Evolutionary conservation across 495 filamentous ascomycete species (phyloP).

Genomic region (Barbatosphaeria neglecta): DNA sequence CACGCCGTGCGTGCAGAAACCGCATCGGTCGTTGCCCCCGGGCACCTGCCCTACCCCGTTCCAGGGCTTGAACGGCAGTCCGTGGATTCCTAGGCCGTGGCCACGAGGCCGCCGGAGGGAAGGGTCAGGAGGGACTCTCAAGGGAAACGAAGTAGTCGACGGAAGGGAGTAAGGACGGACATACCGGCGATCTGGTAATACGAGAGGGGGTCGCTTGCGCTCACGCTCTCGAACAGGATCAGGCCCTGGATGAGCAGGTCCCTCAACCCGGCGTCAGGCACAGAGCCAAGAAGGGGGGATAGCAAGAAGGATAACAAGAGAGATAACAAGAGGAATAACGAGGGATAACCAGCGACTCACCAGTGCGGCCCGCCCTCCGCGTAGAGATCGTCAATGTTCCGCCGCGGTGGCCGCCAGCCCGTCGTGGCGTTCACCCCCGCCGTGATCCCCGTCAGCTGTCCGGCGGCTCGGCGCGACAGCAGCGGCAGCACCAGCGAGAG

Average conservation of each 20-base stretch:
- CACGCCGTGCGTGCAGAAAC: conserved; percentile 40
- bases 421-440: conserved; percentile 23
- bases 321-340: no score
- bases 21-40: conserved; percentile 14
- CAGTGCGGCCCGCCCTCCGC: conserved; percentile 25
- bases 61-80: conserved; percentile 34
- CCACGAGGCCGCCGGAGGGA: no score
- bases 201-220: conserved; percentile 30
- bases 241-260: conserved; percentile 35
- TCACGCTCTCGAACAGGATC: conserved; percentile 22
- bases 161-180: no score
- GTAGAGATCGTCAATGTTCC: conserved; percentile 25
- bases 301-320: no score
- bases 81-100: conserved; percentile 34
- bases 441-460: conserved; percentile 22
- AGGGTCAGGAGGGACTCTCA: no score
- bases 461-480: conserved; percentile 4
- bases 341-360: conserved; percentile 17
- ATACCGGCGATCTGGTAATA: conserved; percentile 39
- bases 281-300: background rate
- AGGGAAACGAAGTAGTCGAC: no score
- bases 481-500: background rate
- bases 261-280: conserved; percentile 10
- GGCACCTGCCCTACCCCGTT: conserved; percentile 28
- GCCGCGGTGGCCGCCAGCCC: conserved; percentile 19